Percentiles rank a stretch among this genome's conserved stretches.
These are phyloP conservation scores for Artemisia tridentata DNA, from an alignment of 129 eudicot species.

Conservation along the genomic window DNA sequence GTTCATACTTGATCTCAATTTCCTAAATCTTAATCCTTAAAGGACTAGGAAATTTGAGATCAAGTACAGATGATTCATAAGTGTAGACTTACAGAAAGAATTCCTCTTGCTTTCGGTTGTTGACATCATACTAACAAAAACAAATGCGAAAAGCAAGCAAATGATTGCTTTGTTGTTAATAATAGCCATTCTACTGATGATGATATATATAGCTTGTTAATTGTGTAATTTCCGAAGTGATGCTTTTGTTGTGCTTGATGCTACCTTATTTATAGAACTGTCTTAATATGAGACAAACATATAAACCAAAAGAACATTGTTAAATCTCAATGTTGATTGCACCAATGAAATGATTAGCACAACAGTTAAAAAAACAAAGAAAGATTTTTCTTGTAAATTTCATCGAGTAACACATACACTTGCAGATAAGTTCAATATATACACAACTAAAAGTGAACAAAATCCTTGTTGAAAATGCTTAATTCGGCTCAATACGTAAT, in stretches of 20 bases:
- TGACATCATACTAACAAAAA: constrained; percentile 18
- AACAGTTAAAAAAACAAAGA: not conserved
- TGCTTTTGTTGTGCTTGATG: no score
- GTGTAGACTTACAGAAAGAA: not conserved
- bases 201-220: no score
- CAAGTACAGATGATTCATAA: not conserved
- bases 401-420: not conserved
- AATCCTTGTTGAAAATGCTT: not conserved
- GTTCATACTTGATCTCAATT: no score
- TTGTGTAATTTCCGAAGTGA: no score
- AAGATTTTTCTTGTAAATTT: not conserved
- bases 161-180: not conserved
- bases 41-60: not conserved
- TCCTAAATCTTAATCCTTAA: no score
- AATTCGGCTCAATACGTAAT: not conserved
- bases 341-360: constrained; percentile 16
- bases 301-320: constrained; percentile 18
- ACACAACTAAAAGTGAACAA: not conserved
- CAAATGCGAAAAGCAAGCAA: constrained; percentile 12
- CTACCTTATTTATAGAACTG: no score
- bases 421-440: not conserved
- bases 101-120: not conserved
- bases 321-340: not conserved
- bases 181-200: constrained; percentile 5
- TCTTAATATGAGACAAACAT: not conserved